These are phyloP conservation scores for Leishmania gerbilli DNA, from an alignment of 208 protist genomes.

Conservation along the genomic window DNA sequence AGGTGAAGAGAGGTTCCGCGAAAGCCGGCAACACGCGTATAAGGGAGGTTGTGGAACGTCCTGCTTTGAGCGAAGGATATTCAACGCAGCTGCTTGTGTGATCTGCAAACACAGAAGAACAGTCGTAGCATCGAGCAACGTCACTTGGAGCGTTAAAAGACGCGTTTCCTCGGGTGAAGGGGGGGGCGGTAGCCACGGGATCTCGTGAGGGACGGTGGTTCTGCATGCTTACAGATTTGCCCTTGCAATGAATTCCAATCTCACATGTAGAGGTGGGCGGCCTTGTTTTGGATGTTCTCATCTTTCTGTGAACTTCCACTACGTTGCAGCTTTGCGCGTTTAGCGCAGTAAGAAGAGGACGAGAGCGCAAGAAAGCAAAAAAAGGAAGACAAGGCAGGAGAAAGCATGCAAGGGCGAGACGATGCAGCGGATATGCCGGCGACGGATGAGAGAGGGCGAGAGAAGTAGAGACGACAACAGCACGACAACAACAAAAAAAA, in stretches of 20 bases:
- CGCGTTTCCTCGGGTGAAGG: too few species aligned
- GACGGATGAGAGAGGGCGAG: background rate
- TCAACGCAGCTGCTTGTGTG: background rate
- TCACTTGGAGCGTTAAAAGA: background rate
- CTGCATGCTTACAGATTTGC: background rate
- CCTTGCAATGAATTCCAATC: background rate
- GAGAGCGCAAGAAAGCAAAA: background rate
- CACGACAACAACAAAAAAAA: background rate
- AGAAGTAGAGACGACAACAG: background rate
- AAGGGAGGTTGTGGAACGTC: background rate
- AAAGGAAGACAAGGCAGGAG: background rate
- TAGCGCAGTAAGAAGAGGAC: background rate
- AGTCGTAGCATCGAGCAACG: background rate
- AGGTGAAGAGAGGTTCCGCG: background rate
- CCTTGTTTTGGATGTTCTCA: background rate
- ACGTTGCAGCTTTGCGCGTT: background rate
- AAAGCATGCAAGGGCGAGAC: background rate
- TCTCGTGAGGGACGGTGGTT: background rate
- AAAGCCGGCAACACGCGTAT: background rate
- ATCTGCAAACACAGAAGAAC: background rate
- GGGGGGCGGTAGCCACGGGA: background rate
- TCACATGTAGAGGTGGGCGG: background rate
- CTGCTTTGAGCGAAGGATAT: background rate
- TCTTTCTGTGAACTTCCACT: background rate
- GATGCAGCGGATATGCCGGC: background rate